These are phyloP conservation scores for Komagataella mondaviorum DNA, from an alignment of 805 yeast genomes.

Conservation along the genomic window DNA sequence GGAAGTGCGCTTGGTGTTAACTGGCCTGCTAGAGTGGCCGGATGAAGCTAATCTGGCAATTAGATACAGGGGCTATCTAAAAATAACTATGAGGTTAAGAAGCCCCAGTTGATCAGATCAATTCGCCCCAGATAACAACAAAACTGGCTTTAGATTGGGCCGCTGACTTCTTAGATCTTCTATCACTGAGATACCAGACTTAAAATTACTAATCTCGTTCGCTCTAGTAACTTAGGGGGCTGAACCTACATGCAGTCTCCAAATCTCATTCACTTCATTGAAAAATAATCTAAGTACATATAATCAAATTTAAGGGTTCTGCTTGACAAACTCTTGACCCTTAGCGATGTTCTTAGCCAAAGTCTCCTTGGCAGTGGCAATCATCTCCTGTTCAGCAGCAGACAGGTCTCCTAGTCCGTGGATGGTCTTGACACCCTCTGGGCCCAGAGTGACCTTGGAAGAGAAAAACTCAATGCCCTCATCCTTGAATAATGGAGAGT, in stretches of 20 bases:
- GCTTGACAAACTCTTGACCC: conserved; percentile 80
- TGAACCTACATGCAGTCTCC: neutral
- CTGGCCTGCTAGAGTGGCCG: too few species aligned
- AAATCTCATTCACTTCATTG: neutral
- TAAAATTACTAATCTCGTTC: too few species aligned
- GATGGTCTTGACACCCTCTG: conserved; percentile 73
- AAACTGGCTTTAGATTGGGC: too few species aligned
- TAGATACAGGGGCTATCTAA: too few species aligned
- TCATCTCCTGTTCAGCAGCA: conserved; percentile 71
- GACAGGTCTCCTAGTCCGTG: conserved; percentile 67
- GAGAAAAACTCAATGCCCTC: conserved; percentile 98
- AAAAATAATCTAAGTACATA: neutral
- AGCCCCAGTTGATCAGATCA: too few species aligned
- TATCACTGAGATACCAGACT: too few species aligned
- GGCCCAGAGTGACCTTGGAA: conserved; percentile 86
- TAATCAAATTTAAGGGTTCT: conserved; percentile 36
- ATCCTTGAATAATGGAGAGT: conserved; percentile 65
- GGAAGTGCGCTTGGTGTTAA: too few species aligned
- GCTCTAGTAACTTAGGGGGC: too few species aligned
- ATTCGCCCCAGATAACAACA: too few species aligned
- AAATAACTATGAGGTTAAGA: too few species aligned
- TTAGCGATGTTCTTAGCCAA: conserved; percentile 82
- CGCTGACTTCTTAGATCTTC: too few species aligned
- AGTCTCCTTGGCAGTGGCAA: conserved; percentile 77
- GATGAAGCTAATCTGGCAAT: too few species aligned